These are phyloP conservation scores for Cutaneotrichosporon arboriforme DNA, from an alignment of 1,284 basidiomycete species.

Conservation along the genomic window DNA sequence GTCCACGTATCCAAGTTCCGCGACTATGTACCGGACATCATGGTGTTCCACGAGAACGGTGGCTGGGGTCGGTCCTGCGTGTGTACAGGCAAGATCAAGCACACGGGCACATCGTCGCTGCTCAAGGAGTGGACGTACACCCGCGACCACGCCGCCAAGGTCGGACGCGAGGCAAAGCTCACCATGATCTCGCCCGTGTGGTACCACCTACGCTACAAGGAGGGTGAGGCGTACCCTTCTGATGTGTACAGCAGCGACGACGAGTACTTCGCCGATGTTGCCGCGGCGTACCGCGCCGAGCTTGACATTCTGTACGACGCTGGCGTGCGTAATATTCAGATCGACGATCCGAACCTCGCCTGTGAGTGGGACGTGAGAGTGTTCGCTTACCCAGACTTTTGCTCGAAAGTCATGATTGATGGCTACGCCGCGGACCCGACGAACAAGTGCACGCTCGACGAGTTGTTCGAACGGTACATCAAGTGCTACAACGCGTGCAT, in stretches of 20 bases:
- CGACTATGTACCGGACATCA: slow-evolving; percentile 26
- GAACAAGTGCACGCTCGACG: slow-evolving; percentile 58
- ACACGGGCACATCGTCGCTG: slow-evolving; percentile 33
- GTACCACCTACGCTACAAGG: slow-evolving; percentile 58
- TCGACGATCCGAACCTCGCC: slow-evolving; percentile 58
- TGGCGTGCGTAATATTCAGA: slow-evolving; percentile 66
- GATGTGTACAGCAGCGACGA: slow-evolving; percentile 26
- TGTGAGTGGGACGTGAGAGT: slow-evolving; percentile 15
- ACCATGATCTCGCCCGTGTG: slow-evolving; percentile 70
- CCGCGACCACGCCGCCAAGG: slow-evolving; percentile 15
- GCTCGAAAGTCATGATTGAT: slow-evolving; percentile 33
- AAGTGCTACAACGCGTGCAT: slow-evolving; percentile 64
- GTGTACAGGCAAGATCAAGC: slow-evolving; percentile 34
- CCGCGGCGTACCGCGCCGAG: slow-evolving; percentile 63
- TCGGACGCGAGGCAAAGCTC: slow-evolving; percentile 56
- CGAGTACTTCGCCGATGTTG: slow-evolving; percentile 56
- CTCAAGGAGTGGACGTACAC: slow-evolving; percentile 44
- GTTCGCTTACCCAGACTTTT: slow-evolving; percentile 21
- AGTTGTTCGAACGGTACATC: slow-evolving; percentile 64
- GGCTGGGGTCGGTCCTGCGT: slow-evolving; percentile 26
- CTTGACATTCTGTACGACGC: slow-evolving; percentile 64
- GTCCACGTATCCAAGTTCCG: slow-evolving; percentile 28
- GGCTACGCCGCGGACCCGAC: slow-evolving; percentile 55
- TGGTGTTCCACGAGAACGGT: slow-evolving; percentile 25
- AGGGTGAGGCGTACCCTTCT: slow-evolving; percentile 24